Percentiles rank a stretch among this genome's conserved stretches.
phyloP scores from a whole-genome alignment of 768 basidiomycete species.

The Amyloporia xantha region DNA sequence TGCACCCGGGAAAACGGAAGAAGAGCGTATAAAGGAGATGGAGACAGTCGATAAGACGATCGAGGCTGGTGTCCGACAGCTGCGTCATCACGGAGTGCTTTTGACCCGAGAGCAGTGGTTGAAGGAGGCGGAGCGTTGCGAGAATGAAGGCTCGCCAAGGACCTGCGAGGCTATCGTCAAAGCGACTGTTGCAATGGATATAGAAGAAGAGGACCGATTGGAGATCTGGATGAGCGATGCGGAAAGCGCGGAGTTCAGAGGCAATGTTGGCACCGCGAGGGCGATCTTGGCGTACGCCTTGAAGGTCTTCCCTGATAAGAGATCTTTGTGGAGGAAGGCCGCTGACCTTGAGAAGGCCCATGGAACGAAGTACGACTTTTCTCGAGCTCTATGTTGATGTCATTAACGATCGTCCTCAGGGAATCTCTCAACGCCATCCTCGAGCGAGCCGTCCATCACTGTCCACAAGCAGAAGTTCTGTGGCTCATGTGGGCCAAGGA shows the following conservation, averaged over 20 bases:
- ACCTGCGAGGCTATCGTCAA: constrained; percentile 95
- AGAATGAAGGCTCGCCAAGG: constrained; percentile 73
- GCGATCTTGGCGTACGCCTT: constrained; percentile 89
- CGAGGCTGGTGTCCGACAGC: constrained; percentile 70
- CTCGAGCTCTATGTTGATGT: constrained; percentile 7
- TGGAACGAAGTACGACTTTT: constrained; percentile 57
- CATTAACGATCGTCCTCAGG: constrained; percentile 28
- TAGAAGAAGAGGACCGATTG: constrained; percentile 90
- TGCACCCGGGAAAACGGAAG: constrained; percentile 38
- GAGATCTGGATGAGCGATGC: constrained; percentile 92
- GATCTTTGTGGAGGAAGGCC: constrained; percentile 82
- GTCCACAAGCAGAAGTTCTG: constrained; percentile 91
- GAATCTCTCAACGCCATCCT: constrained; percentile 81
- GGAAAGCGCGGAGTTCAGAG: constrained; percentile 68
- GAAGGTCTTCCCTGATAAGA: constrained; percentile 83
- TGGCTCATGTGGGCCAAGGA: constrained; percentile 99
- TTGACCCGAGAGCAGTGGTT: constrained; percentile 91
- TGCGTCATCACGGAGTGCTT: constrained; percentile 80
- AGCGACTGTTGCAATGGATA: constrained; percentile 86
- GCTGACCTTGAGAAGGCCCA: constrained; percentile 91
- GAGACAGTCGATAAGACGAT: constrained; percentile 84
- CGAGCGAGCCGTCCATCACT: constrained; percentile 76
- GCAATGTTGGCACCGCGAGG: constrained; percentile 74
- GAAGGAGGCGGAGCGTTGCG: constrained; percentile 90
- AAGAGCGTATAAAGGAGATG: constrained; percentile 55